These are phyloP conservation scores for Gnomoniopsis smithogilvyi DNA, from an alignment of 2,329 filamentous ascomycete species.

Conservation along the genomic window DNA sequence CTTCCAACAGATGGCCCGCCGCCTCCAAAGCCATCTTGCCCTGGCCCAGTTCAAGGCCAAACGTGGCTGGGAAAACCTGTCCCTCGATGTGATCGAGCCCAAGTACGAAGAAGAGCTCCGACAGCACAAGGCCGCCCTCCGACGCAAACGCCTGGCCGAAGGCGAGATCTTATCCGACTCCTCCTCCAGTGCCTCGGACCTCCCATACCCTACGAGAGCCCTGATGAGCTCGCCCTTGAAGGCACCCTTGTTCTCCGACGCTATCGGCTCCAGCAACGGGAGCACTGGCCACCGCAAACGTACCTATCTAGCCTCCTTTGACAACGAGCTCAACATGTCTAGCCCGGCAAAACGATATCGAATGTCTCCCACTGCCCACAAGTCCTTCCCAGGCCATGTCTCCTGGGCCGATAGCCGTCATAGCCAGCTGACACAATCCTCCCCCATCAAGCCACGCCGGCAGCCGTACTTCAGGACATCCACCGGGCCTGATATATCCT, in stretches of 20 bases:
- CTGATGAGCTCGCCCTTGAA: constrained; percentile 86
- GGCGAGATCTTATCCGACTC: constrained; percentile 82
- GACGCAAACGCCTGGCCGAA: constrained; percentile 65
- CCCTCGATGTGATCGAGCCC: constrained; percentile 81
- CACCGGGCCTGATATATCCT: constrained; percentile 70
- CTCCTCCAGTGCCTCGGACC: constrained; percentile 78
- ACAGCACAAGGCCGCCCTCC: constrained; percentile 26
- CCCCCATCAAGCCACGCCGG: constrained; percentile 75
- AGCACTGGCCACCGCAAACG: constrained; percentile 65
- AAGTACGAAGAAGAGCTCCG: constrained; percentile 72
- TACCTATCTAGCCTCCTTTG: constrained; percentile 58
- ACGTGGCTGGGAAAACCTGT: constrained; percentile 90
- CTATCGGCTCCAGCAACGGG: constrained; percentile 67
- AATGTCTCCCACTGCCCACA: constrained; percentile 57
- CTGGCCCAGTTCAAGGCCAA: constrained; percentile 97
- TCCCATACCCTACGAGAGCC: constrained; percentile 63
- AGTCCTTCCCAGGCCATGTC: constrained; percentile 52
- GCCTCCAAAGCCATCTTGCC: constrained; percentile 88
- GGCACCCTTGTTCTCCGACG: constrained; percentile 79
- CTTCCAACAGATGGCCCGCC: constrained; percentile 75
- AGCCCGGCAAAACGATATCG: constrained; percentile 69
- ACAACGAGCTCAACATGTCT: constrained; percentile 44
- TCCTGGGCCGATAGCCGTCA: constrained; percentile 72
- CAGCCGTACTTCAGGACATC: constrained; percentile 72
- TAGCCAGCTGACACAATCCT: constrained; percentile 72